Evolutionary conservation across 2,329 filamentous ascomycete species (phyloP), one percentile per base, ranked within the genome.

Genomic region (Botrytis sinoallii): DNA sequence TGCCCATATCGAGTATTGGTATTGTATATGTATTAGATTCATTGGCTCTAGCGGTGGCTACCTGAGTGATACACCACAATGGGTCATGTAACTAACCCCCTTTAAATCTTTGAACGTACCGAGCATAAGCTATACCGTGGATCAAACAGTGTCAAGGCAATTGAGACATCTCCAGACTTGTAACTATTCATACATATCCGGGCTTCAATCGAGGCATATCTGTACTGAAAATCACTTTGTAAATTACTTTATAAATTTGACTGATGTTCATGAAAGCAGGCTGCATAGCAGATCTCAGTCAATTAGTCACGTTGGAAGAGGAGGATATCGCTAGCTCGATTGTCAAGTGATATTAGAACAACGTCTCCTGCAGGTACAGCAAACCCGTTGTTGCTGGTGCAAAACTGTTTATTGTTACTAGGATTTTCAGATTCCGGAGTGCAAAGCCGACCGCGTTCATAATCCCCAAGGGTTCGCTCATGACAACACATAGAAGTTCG

Each of bases 301-400:
- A n/a, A 64, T 64, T 40, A 44, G n/a, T 25, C 61, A 67, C 35
- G 14, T n/a, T 67, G 35, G 25, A 57, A 57, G 52, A 57, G n/a
- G 52, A 57, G 25, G 60, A 63, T 38, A n/a, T 42, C 25, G 60
- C 60, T 63, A 63, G 60, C 38, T 63, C 60, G 22, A 40, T n/a
- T 38, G 38, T 63, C 60, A 42, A 63, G 22, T 42, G 40, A 8
- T 4, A 29, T 8, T 67, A 40, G 32, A 55, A 67, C 52, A 40
- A 12, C 65, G 38, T 52, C 46, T 55, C 46, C n/a, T 67, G 65
- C 35, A 55, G 46, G 65, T 67, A 67, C 65, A 55, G 65, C 6
- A 55, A 55, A 55, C 46, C 38, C 46, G n/a, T 67, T 38, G 25
- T 40, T 67, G 32, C 46, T 55, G 38, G 46, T n/a, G 65, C 22